Base-by-base conservation (phyloP, 2,329 filamentous ascomycete genomes). In the Hortaea sp. region DNA sequence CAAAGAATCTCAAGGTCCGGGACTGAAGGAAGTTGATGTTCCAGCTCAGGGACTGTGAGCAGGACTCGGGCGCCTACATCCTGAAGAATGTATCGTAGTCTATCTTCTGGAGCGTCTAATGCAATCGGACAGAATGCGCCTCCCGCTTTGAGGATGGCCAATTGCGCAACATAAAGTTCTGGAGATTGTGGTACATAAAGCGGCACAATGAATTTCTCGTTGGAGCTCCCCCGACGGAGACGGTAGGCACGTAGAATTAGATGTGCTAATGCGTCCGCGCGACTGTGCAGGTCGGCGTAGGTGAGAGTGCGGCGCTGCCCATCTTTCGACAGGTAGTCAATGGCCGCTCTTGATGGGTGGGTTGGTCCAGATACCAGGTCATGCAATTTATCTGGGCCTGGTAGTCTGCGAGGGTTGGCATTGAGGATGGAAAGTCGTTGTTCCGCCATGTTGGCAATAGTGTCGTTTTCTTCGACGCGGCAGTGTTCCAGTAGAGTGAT, bases 101-200 rank as follows among this genome's bases (percentile, higher is more conserved):
- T 76, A 44, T 94, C 87, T 4, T 72, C 64, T 0, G 89, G 89
- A 0, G 82, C 78, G 64, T 94, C 88, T 42, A 85, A 73, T 50
- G 84, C 84, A 46, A 95, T 69, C 0, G 89, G 88, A 54, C 88
- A 95, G 57, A 95, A 95, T 0, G 87, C 87, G 32, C 78, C 85
- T 5, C 89, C 89, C 9, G 81, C 81, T 63, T 89, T 88, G 41
- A 95, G 70, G 44, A 90, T 78, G 3, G 83, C 88, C 39, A 95
- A 65, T 51, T 86, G 76, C 1, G 85, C 74, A 47, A 92, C 74
- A 64, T 95, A 95, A 27, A 95, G 73, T 41, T 82, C 75, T 7
- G 82, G 79, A 10, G 78, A 84, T 66, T 95, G 89, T 2, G 84
- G 82, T 11, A 94, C 66, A 13, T 94, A 73, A 2, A 95, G 69